Evolutionary conservation across 192 early-diverging fungal genomes (phyloP), one percentile per base, ranked within the genome.

Genomic region (Backusella psychrophila): DNA sequence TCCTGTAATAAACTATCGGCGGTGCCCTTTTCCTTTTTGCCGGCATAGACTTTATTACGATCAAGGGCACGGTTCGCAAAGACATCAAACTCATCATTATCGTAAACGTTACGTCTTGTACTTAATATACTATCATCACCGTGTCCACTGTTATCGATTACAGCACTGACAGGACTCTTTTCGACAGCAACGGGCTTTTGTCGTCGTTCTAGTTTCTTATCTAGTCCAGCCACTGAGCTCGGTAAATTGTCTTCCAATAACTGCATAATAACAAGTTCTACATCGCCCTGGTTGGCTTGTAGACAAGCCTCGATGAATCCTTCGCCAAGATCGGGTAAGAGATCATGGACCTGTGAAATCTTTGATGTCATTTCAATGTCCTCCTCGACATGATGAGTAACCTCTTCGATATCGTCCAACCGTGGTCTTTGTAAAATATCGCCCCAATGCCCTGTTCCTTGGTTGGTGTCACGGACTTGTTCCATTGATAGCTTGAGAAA

Each of bases 1-100:
- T 93, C 90, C 35, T 89, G 81, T 67, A 91, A 78, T 17, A 87
- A 71, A 26, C 80, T 76, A 1, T 85, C 83, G 15, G 76, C 84
- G 23, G 83, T 83, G 14, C 78, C 80, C 53, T 82, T 93, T 87
- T 85, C 80, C 73, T 88, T 86, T 82, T 96, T 98, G 71, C 95
- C 94, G 46, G 85, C 82, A 56, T 87, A 86, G 26, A 95, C 90
- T 46, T 90, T 92, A 34, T 77, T 81, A 73, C 83, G 78, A 77
- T 95, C 90, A 8, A 95, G 80, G 4, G 79, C 81, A 11, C 87
- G 82, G 67, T 89, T 87, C 34, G 85, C 78, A 82, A 97, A 95
- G 7, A 97, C 88, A 74, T 98, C 96, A 83, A 98, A 97, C 74
- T 95, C 94, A 77, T 98, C 97, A 46, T 93, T 91, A 82, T 98